Conservation (phyloP, 140 eudicot genomes). For the Bidens hawaiensis region DNA sequence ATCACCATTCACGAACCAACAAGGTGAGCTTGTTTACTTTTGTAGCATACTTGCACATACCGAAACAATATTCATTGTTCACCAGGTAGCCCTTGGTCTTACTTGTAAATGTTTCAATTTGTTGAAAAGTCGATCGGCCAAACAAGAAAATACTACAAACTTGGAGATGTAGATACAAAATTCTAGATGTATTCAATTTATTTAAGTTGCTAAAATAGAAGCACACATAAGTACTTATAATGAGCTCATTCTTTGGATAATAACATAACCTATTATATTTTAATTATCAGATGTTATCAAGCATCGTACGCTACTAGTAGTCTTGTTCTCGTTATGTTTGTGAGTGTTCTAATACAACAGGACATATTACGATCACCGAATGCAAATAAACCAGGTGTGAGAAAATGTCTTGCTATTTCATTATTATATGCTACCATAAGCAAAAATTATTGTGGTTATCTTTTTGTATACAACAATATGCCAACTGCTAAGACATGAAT, state of each 20-base stretch:
- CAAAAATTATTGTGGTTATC: no score
- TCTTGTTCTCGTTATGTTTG: no score
- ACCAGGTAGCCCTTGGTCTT: background rate
- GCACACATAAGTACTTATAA: background rate
- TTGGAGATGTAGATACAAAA: background rate
- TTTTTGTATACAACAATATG: no score
- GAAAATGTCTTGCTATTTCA: no score
- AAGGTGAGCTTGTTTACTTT: conserved; percentile 16
- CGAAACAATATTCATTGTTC: background rate
- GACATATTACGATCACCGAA: no score
- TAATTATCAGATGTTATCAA: no score
- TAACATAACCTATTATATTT: no score
- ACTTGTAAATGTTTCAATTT: conserved; percentile 1
- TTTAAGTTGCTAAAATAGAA: background rate
- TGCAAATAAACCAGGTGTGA: no score
- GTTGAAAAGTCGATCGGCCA: background rate
- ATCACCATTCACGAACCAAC: background rate
- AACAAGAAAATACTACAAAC: background rate
- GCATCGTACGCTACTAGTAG: no score
- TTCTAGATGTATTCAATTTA: background rate
- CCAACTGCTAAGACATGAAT: no score
- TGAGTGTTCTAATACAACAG: no score
- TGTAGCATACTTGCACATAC: conserved; percentile 30
- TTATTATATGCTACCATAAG: no score
- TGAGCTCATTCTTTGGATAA: conserved; percentile 2